Percentiles rank a stretch among this genome's conserved stretches.
phyloP scores from a whole-genome alignment of 306 rosid genomes.

The Vachellia pachyceras region DNA sequence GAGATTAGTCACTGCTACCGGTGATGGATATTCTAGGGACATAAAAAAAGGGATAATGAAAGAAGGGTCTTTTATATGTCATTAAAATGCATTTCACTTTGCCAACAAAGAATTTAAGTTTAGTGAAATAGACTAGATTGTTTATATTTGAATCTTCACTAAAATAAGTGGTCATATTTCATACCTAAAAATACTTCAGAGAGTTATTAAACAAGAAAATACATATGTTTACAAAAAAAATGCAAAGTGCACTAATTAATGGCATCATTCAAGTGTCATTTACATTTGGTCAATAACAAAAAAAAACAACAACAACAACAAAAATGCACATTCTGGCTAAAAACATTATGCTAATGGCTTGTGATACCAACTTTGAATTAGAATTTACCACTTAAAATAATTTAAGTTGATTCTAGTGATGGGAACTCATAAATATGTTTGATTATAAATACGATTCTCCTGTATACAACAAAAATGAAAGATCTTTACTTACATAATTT shows the following conservation, averaged over 20 bases:
- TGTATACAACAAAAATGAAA: too few species aligned
- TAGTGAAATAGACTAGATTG: too few species aligned
- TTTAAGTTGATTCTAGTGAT: background rate
- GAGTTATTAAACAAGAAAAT: too few species aligned
- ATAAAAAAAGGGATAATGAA: background rate
- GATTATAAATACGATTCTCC: background rate
- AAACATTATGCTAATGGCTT: slow-evolving; percentile 8
- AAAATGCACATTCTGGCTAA: background rate
- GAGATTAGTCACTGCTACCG: too few species aligned
- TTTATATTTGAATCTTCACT: too few species aligned
- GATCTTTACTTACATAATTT: too few species aligned
- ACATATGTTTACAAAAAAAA: background rate
- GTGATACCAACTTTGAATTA: background rate
- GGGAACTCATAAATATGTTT: background rate
- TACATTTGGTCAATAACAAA: background rate
- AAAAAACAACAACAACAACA: too few species aligned
- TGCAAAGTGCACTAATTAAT: slow-evolving; percentile 1
- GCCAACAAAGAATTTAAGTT: too few species aligned
- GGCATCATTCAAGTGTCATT: slow-evolving; percentile 15
- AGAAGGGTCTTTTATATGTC: slow-evolving; percentile 27
- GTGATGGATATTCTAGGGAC: too few species aligned
- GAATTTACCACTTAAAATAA: background rate
- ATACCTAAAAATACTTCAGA: too few species aligned
- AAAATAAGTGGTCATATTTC: too few species aligned
- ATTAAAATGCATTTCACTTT: background rate